These are phyloP conservation scores for Stemphylium lycopersici DNA, from an alignment of 2,329 filamentous ascomycete genomes.

Conservation along the genomic window DNA sequence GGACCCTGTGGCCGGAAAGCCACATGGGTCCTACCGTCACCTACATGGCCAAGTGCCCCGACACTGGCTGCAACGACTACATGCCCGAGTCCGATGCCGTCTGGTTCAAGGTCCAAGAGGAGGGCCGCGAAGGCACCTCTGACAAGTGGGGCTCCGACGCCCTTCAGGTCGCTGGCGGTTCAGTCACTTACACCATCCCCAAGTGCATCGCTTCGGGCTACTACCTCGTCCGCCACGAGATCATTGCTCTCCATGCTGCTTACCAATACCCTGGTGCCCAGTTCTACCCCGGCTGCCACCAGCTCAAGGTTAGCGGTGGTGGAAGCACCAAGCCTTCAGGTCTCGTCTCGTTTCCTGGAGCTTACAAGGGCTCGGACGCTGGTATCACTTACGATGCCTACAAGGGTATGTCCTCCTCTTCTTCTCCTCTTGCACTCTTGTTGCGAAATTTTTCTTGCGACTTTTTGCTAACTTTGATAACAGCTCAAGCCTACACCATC, in stretches of 20 bases:
- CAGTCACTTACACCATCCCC: conserved; percentile 61
- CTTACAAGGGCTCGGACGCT: conserved; percentile 57
- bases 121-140: conserved; percentile 58
- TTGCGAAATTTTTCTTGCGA: too few relatives aligned
- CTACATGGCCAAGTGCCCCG: conserved; percentile 66
- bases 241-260: conserved; percentile 60
- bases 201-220: conserved; percentile 59
- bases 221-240: conserved; percentile 65
- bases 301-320: conserved; percentile 60
- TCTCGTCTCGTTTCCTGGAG: conserved; percentile 61
- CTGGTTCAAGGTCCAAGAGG: conserved; percentile 64
- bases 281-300: conserved; percentile 65
- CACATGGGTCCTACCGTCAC: conserved; percentile 63
- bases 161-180: conserved; percentile 54
- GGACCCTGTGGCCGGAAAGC: conserved; percentile 59
- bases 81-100: conserved; percentile 56
- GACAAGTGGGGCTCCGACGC: conserved; percentile 56
- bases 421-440: too few relatives aligned
- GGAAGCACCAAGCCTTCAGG: conserved; percentile 52
- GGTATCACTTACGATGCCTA: conserved; percentile 62
- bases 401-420: conserved; percentile 40
- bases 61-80: conserved; percentile 57
- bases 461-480: conserved; percentile 8
- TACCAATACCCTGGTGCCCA: conserved; percentile 60
- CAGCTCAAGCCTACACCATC: conserved; percentile 33